Percentiles rank a stretch among this genome's conserved stretches.
Conservation (phyloP, 495 filamentous ascomycete genomes). For the Chaetomium cochliodes region DNA sequence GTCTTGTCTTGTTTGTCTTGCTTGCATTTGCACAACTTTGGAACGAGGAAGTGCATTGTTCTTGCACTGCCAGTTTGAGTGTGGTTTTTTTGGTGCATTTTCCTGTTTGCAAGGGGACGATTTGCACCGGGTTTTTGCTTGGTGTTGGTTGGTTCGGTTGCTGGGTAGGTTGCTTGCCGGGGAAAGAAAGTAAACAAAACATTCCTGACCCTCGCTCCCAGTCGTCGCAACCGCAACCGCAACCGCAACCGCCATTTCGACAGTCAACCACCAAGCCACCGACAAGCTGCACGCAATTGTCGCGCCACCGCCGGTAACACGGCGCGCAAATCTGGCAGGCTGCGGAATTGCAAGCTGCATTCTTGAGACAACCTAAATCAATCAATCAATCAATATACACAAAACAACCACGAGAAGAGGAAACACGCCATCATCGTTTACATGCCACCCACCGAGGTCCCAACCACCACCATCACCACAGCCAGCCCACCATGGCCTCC, state of each 20-base stretch:
- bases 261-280: background rate
- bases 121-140: background rate
- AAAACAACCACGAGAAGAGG: background rate
- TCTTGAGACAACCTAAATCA: too few species aligned
- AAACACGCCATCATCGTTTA: background rate
- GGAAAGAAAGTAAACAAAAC: background rate
- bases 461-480: background rate
- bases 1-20: conserved; percentile 4
- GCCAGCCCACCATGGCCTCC: background rate
- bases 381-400: too few species aligned
- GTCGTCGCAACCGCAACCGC: background rate
- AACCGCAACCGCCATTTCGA: background rate
- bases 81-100: background rate
- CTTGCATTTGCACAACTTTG: background rate
- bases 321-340: too few species aligned
- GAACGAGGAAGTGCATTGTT: background rate
- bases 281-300: background rate
- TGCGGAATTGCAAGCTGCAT: too few species aligned
- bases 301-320: background rate
- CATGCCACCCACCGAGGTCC: conserved; percentile 1
- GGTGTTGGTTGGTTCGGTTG: background rate
- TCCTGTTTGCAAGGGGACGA: background rate
- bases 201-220: background rate
- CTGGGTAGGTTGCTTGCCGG: background rate
- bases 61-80: background rate